phyloP scores from a whole-genome alignment of 306 rosid genomes.

The Casuarina glauca region DNA sequence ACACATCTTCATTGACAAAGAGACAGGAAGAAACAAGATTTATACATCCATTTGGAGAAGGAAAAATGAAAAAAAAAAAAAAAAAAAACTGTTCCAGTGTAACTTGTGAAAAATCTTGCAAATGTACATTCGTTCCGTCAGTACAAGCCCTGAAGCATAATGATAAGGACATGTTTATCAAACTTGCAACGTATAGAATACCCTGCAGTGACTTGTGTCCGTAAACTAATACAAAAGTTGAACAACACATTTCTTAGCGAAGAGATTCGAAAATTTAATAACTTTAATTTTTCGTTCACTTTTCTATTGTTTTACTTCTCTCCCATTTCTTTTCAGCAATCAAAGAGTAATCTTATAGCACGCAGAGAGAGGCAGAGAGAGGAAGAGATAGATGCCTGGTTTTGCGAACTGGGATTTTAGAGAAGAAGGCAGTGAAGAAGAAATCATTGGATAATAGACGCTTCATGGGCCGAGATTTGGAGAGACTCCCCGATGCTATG shows the following conservation, averaged over 20 bases:
- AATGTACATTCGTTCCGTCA: neutral
- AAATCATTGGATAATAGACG: conserved; percentile 24
- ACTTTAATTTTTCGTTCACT: too few species aligned
- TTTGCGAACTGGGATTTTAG: conserved; percentile 20
- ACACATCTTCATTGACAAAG: neutral
- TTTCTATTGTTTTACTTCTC: neutral
- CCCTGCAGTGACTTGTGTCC: neutral
- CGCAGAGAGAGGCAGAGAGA: neutral
- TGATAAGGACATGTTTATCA: neutral
- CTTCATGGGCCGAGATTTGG: conserved; percentile 27
- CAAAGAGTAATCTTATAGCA: neutral
- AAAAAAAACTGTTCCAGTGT: neutral
- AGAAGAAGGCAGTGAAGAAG: conserved; percentile 20
- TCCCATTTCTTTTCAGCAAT: neutral
- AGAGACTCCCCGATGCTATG: conserved; percentile 30
- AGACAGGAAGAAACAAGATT: neutral
- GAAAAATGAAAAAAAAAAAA: neutral
- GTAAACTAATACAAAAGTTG: neutral
- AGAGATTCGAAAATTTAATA: too few species aligned
- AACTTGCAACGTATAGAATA: neutral
- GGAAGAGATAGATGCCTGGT: conserved; percentile 33
- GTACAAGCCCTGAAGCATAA: neutral
- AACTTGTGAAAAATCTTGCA: neutral
- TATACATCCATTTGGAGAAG: neutral
- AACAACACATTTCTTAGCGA: too few species aligned